Conservation (phyloP, 75 land plant species). For the Picea sitchensis region DNA sequence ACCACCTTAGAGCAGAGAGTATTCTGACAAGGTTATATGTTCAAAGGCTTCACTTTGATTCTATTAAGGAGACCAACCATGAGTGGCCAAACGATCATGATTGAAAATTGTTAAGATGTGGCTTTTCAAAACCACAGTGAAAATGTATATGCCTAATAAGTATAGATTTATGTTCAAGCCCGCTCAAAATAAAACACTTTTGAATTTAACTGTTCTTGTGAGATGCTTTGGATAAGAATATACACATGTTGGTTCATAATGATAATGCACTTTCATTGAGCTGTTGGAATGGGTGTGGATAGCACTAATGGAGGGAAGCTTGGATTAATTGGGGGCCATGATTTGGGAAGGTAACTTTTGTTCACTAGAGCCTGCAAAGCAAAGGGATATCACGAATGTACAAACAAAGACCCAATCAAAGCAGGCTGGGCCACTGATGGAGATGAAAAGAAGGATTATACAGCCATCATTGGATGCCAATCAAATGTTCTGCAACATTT, state of each 20-base stretch:
- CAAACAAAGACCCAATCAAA: not conserved
- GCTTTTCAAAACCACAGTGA: too few species aligned
- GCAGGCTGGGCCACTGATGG: not conserved
- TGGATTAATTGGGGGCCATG: not conserved
- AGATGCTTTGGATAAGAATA: constrained; percentile 1
- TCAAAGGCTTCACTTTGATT: too few species aligned
- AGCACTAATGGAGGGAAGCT: not conserved
- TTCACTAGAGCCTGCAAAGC: not conserved
- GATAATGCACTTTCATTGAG: not conserved
- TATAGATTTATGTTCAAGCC: too few species aligned
- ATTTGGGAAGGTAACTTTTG: not conserved
- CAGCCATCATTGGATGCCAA: too few species aligned
- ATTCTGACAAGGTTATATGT: constrained; percentile 26
- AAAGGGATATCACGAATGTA: not conserved
- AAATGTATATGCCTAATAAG: too few species aligned
- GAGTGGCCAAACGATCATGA: too few species aligned
- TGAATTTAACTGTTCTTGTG: not conserved
- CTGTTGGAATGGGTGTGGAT: not conserved
- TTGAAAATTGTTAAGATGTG: too few species aligned
- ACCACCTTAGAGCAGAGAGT: constrained; percentile 69
- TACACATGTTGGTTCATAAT: not conserved
- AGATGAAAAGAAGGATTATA: too few species aligned
- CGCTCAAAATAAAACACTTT: too few species aligned
- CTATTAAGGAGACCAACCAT: too few species aligned
- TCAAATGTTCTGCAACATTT: not conserved